phyloP scores from a whole-genome alignment of 768 basidiomycete genomes.

The Auricularia auricula-judae region DNA sequence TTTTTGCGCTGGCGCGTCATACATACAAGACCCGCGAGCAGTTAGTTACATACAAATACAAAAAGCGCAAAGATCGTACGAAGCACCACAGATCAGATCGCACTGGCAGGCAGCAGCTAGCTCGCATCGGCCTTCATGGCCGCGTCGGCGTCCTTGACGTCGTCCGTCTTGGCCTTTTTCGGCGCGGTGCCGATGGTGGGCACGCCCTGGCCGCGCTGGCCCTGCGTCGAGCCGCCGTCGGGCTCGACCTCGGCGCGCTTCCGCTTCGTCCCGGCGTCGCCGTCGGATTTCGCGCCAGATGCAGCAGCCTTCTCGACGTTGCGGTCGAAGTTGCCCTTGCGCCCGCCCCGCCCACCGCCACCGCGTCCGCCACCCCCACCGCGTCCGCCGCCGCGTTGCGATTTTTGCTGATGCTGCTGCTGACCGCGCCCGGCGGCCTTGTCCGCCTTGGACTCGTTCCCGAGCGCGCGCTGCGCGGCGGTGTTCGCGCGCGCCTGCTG shows the following conservation, averaged over 20 bases:
- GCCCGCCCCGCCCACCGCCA: conserved; percentile 17
- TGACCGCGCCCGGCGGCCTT: conserved; percentile 36
- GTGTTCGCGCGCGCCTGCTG: conserved; percentile 64
- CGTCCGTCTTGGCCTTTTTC: conserved; percentile 35
- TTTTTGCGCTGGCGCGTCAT: too few relatives aligned
- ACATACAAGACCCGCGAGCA: background rate
- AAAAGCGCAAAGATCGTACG: background rate
- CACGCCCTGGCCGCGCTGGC: conserved; percentile 49
- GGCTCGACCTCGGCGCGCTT: conserved; percentile 62
- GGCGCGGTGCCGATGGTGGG: conserved; percentile 29
- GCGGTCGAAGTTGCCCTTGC: conserved; percentile 2
- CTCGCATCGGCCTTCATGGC: background rate
- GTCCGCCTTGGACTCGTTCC: conserved; percentile 21
- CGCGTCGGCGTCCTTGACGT: background rate
- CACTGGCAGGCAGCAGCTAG: background rate
- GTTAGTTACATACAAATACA: background rate
- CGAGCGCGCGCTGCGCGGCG: conserved; percentile 42
- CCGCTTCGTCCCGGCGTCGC: conserved; percentile 53
- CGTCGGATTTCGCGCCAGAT: conserved; percentile 12
- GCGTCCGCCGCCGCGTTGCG: conserved; percentile 24
- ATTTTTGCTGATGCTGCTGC: too few relatives aligned
- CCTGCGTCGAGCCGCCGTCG: conserved; percentile 62
- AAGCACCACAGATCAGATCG: background rate
- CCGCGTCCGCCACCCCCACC: conserved; percentile 25
- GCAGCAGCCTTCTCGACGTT: conserved; percentile 10